Evolutionary conservation across 163 green algal genomes (phyloP).

Genomic region (Scenedesmus sp.): DNA sequence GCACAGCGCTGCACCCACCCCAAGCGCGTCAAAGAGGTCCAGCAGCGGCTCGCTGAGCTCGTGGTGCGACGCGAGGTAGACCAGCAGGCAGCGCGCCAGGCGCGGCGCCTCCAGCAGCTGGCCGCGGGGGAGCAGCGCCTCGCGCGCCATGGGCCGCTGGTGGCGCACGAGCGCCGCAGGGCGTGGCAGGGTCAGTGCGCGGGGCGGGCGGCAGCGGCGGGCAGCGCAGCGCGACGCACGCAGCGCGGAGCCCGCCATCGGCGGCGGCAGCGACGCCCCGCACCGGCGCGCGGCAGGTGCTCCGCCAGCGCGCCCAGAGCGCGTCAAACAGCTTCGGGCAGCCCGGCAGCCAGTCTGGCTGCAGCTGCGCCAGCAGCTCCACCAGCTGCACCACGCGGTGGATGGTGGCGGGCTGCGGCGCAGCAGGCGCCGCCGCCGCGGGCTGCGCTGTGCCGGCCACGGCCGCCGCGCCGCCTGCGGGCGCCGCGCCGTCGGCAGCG

Average conservation of each 20-base stretch:
- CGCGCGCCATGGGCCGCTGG: conserved; percentile 45
- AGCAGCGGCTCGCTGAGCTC: conserved; percentile 78
- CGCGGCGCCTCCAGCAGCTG: conserved; percentile 86
- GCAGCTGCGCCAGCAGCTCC: conserved; percentile 68
- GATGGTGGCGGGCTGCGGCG: not conserved
- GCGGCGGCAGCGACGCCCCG: too few species aligned
- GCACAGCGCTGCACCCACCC: conserved; percentile 18
- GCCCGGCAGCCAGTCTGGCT: conserved; percentile 77
- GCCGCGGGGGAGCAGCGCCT: conserved; percentile 52
- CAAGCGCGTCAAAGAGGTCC: conserved; percentile 80
- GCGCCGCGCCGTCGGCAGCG: not conserved
- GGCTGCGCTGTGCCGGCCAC: not conserved
- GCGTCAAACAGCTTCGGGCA: conserved; percentile 62
- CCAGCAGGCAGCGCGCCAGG: conserved; percentile 85
- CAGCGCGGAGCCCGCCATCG: not conserved
- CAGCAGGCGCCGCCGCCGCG: not conserved
- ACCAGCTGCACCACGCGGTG: conserved; percentile 79
- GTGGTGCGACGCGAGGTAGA: conserved; percentile 68
- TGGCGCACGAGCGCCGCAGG: not conserved
- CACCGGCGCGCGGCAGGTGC: too few species aligned
- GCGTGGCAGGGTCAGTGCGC: not conserved
- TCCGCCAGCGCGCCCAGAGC: conserved; percentile 41
- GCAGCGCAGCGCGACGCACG: not conserved
- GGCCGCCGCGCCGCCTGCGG: not conserved
- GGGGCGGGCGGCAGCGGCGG: not conserved